These are phyloP conservation scores for Chytriomyces sp. DNA, from an alignment of 192 early-diverging fungal genomes.

Conservation along the genomic window DNA sequence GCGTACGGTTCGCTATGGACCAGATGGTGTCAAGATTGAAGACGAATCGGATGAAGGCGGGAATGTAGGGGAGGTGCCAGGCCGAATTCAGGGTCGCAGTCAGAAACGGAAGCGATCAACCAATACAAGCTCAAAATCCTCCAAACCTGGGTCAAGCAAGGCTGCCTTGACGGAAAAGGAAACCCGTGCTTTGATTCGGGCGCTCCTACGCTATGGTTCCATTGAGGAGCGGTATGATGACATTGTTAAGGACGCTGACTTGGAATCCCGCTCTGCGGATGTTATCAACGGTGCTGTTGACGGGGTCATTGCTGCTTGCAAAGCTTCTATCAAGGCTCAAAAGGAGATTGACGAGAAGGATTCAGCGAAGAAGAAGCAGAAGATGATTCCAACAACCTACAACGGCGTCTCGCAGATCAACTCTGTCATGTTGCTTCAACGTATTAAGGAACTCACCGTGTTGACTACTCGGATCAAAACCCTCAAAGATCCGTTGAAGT, in stretches of 20 bases:
- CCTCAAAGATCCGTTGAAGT: slow-evolving; percentile 63
- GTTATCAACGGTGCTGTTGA: slow-evolving; percentile 47
- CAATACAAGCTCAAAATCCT: slow-evolving; percentile 21
- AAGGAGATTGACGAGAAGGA: slow-evolving; percentile 36
- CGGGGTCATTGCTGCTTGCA: slow-evolving; percentile 57
- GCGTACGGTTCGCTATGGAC: slow-evolving; percentile 26
- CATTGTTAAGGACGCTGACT: slow-evolving; percentile 79
- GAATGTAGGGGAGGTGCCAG: background rate
- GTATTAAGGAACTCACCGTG: slow-evolving; percentile 72
- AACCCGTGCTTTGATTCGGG: slow-evolving; percentile 75
- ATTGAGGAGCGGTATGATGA: slow-evolving; percentile 77
- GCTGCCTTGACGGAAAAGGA: slow-evolving; percentile 73
- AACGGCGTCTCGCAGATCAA: slow-evolving; percentile 82
- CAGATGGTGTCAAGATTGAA: slow-evolving; percentile 26
- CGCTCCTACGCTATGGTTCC: slow-evolving; percentile 82
- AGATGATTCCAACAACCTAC: slow-evolving; percentile 78
- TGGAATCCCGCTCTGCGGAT: slow-evolving; percentile 58
- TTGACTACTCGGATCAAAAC: slow-evolving; percentile 63
- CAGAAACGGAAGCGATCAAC: slow-evolving; percentile 24
- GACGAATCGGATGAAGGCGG: slow-evolving; percentile 30
- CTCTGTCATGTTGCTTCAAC: slow-evolving; percentile 75
- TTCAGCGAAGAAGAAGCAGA: slow-evolving; percentile 44
- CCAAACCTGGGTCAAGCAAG: slow-evolving; percentile 21
- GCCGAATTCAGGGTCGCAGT: slow-evolving; percentile 13
- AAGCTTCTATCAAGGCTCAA: slow-evolving; percentile 55